phyloP scores from a whole-genome alignment of 805 yeast species.

The Candida namnaoensis region DNA sequence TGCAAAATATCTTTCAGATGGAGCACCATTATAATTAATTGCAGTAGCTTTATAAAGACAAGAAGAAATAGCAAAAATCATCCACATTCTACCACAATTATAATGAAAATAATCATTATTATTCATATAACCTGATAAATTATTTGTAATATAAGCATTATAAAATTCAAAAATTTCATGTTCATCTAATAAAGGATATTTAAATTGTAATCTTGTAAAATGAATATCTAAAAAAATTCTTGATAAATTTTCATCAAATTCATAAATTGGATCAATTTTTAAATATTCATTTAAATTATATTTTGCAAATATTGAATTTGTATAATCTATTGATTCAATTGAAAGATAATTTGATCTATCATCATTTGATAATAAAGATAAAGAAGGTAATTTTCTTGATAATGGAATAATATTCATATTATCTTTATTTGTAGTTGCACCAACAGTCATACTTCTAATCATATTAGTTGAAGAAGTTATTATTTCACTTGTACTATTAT shows the following conservation, averaged over 20 bases:
- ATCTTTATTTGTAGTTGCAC: conserved; percentile 3
- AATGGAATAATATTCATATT: conserved; percentile 5
- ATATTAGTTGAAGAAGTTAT: background rate
- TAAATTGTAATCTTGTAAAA: conserved; percentile 45
- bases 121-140: conserved; percentile 23
- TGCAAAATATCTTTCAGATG: conserved; percentile 47
- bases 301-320: conserved; percentile 33
- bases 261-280: conserved; percentile 39
- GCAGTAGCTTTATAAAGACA: conserved; percentile 48
- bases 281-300: conserved; percentile 39
- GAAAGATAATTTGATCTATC: conserved; percentile 4
- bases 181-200: conserved; percentile 48
- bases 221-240: conserved; percentile 45
- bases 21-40: conserved; percentile 39
- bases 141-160: conserved; percentile 33
- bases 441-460: conserved; percentile 2
- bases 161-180: conserved; percentile 41
- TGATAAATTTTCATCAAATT: conserved; percentile 40
- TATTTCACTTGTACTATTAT: background rate
- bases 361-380: background rate
- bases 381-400: background rate
- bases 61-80: conserved; percentile 43
- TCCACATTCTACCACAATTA: conserved; percentile 46
- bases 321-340: conserved; percentile 28
- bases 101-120: conserved; percentile 38